Evolutionary conservation across 2,329 filamentous ascomycete species (phyloP).

Genomic region (Acephala macrosclerotiorum): DNA sequence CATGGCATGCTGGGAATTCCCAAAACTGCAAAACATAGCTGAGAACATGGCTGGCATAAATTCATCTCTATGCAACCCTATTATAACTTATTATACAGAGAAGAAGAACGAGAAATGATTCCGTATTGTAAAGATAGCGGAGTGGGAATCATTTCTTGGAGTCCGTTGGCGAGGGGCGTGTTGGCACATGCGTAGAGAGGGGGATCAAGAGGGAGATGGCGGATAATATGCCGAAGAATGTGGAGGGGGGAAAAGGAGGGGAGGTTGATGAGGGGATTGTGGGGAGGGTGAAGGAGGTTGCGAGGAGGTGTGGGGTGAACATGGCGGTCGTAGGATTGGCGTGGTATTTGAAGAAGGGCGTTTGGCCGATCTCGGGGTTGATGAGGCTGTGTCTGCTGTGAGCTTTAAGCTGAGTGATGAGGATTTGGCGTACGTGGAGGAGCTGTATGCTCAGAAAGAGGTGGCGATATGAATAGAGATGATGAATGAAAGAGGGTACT

Average conservation of each 20-base stretch:
- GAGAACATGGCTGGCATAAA: no score
- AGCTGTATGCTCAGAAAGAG: slow-evolving; percentile 54
- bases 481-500: no score
- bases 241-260: slow-evolving; percentile 19
- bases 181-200: slow-evolving; percentile 36
- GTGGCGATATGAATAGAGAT: not conserved
- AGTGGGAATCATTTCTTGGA: slow-evolving; percentile 32
- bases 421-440: slow-evolving; percentile 58
- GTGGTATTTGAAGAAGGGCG: slow-evolving; percentile 56
- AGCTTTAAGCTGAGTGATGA: slow-evolving; percentile 52
- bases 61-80: no score
- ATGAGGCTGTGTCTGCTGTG: slow-evolving; percentile 53
- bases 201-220: slow-evolving; percentile 19
- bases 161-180: slow-evolving; percentile 42
- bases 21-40: no score
- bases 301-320: slow-evolving; percentile 59
- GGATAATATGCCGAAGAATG: slow-evolving; percentile 16
- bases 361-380: slow-evolving; percentile 60
- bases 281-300: slow-evolving; percentile 58
- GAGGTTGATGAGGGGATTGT: slow-evolving; percentile 36
- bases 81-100: no score
- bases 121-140: no score
- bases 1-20: no score
- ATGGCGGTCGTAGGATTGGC: slow-evolving; percentile 66
- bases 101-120: no score